Conservation (phyloP, 2,329 filamentous ascomycete genomes). For the Diaporthe aspalathi region DNA sequence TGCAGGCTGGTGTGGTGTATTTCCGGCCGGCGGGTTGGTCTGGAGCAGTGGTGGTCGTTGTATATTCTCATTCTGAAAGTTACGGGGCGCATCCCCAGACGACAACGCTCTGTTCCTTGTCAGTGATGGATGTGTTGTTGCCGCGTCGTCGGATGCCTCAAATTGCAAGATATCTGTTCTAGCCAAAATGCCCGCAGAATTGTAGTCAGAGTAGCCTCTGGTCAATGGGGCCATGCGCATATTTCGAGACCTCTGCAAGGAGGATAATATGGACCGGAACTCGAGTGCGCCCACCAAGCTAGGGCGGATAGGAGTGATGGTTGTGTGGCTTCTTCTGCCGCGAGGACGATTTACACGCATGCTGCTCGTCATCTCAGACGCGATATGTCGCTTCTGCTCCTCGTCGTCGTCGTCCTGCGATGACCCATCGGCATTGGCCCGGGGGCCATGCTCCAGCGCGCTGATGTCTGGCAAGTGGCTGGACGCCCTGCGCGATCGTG, state of each 20-base stretch:
- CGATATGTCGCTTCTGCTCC: conserved; percentile 71
- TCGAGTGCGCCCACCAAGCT: conserved; percentile 94
- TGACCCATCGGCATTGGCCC: conserved; percentile 59
- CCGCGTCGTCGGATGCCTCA: conserved; percentile 33
- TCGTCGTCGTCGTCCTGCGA: conserved; percentile 53
- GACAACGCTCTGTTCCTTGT: conserved; percentile 59
- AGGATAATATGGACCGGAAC: conserved; percentile 90
- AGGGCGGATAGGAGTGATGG: conserved; percentile 87
- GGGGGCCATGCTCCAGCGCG: conserved; percentile 44
- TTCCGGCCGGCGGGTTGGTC: not conserved
- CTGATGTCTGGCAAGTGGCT: conserved; percentile 42
- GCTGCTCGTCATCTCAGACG: conserved; percentile 88
- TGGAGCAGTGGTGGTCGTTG: not conserved
- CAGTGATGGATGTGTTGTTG: conserved; percentile 7
- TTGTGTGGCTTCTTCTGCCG: conserved; percentile 74
- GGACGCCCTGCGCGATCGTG: conserved; percentile 44
- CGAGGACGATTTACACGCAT: conserved; percentile 86
- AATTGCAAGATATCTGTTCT: conserved; percentile 26
- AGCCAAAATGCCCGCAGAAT: conserved; percentile 35
- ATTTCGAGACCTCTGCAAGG: conserved; percentile 84
- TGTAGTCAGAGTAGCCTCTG: conserved; percentile 77
- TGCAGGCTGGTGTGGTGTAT: conserved; percentile 4
- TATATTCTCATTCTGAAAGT: conserved; percentile 44
- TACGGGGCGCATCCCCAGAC: conserved; percentile 54
- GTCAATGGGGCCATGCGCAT: conserved; percentile 76